Evolutionary conservation across 2,329 filamentous ascomycete species (phyloP).

Genomic region (Sporothrix globosa): DNA sequence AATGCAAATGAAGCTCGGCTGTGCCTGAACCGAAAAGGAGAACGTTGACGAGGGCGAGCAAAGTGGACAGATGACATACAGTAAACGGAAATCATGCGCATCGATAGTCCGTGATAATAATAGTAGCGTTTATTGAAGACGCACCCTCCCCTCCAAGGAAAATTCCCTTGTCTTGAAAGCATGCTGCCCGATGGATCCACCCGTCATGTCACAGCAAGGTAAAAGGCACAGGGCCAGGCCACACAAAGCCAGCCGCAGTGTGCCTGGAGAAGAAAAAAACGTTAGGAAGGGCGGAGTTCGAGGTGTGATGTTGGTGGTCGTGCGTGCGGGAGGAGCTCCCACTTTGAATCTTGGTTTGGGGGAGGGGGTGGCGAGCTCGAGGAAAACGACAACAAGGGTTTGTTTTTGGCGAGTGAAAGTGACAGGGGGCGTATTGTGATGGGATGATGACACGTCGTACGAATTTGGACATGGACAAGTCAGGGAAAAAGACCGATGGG

Average conservation of each 20-base stretch:
- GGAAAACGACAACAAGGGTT: not conserved
- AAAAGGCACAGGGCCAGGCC: not conserved
- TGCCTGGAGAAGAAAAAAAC: slow-evolving; percentile 25
- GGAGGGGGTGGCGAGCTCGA: slow-evolving; percentile 17
- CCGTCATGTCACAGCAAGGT: slow-evolving; percentile 22
- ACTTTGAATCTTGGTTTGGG: not conserved
- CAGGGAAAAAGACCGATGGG: not conserved
- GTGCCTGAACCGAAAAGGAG: slow-evolving; percentile 9
- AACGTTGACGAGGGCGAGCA: not conserved
- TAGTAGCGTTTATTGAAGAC: not conserved
- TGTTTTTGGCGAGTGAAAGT: not conserved
- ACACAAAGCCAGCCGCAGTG: slow-evolving; percentile 30
- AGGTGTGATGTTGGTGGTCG: not conserved
- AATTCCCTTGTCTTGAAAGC: not conserved
- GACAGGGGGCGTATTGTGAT: slow-evolving; percentile 11
- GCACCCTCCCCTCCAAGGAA: not conserved
- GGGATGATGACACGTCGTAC: slow-evolving; percentile 19
- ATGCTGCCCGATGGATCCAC: slow-evolving; percentile 12
- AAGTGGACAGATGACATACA: not conserved
- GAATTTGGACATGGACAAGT: slow-evolving; percentile 1
- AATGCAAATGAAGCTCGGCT: not conserved
- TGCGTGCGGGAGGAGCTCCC: not conserved
- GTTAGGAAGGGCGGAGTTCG: slow-evolving; percentile 5
- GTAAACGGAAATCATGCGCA: not conserved
- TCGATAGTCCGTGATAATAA: slow-evolving; percentile 15